A percentile compares a stretch with the other conserved stretches of the same genome.
Evolutionary conservation across 1,284 basidiomycete species (phyloP).

Genomic region (Trichosporon sp.): DNA sequence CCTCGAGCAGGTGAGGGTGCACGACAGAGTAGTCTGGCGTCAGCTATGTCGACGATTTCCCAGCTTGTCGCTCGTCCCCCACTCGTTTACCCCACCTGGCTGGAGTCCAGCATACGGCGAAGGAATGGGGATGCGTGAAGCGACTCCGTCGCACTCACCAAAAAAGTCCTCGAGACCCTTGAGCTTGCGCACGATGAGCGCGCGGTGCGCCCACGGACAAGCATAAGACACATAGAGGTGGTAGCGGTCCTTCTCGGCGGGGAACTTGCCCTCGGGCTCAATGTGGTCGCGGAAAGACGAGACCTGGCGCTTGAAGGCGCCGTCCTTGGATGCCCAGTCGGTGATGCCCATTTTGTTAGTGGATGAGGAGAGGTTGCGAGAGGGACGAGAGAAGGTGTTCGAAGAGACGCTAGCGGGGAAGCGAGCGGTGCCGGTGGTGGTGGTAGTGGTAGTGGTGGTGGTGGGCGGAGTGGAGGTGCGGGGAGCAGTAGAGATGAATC

Average conservation of each 20-base stretch:
- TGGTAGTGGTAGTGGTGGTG: neutral
- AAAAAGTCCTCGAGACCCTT: slow-evolving; percentile 86
- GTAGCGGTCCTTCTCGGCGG: slow-evolving; percentile 78
- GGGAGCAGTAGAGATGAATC: too few relatives aligned
- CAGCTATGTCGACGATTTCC: too few relatives aligned
- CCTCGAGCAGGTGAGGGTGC: slow-evolving; percentile 73
- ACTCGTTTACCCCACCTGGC: too few relatives aligned
- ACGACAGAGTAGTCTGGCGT: slow-evolving; percentile 67
- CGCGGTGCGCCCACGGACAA: slow-evolving; percentile 83
- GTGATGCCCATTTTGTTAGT: slow-evolving; percentile 53
- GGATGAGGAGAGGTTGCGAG: slow-evolving; percentile 6
- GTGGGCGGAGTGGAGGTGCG: neutral
- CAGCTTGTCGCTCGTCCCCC: neutral
- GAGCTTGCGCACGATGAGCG: slow-evolving; percentile 79
- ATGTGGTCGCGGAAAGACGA: slow-evolving; percentile 71
- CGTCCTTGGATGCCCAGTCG: slow-evolving; percentile 61
- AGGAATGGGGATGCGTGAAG: too few relatives aligned
- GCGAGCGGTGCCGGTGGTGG: neutral
- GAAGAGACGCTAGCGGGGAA: too few relatives aligned
- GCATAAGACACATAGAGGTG: slow-evolving; percentile 83
- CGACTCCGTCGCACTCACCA: too few relatives aligned
- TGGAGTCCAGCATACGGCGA: too few relatives aligned
- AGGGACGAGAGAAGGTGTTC: neutral
- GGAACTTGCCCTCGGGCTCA: slow-evolving; percentile 64
- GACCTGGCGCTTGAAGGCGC: slow-evolving; percentile 71